Evolutionary conservation across 805 yeast species (phyloP).

Genomic region (Pichia manshurica): DNA sequence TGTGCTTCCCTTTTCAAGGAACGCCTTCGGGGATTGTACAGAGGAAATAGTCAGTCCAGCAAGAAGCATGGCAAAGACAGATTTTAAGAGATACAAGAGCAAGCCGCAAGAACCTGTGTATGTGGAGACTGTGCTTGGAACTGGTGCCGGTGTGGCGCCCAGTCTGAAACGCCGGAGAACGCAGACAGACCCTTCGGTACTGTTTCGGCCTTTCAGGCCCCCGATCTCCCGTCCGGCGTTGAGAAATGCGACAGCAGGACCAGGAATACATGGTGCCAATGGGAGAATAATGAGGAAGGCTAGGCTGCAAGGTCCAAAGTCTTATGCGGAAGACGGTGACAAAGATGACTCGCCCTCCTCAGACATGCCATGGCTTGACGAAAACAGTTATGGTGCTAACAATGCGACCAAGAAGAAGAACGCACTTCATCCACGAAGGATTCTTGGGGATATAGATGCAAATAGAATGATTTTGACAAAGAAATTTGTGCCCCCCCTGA

Average conservation of each 20-base stretch:
- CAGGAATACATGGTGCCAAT: background rate
- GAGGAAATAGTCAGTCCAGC: too few species aligned
- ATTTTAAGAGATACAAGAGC: slow-evolving; percentile 15
- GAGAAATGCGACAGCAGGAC: slow-evolving; percentile 17
- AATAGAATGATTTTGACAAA: slow-evolving; percentile 39
- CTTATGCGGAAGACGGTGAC: slow-evolving; percentile 36
- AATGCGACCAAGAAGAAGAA: slow-evolving; percentile 39
- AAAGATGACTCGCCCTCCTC: slow-evolving; percentile 16
- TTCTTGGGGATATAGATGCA: slow-evolving; percentile 35
- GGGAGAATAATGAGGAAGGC: slow-evolving; percentile 21
- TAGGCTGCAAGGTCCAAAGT: slow-evolving; percentile 31
- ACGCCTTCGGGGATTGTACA: too few species aligned
- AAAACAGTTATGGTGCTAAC: slow-evolving; percentile 21
- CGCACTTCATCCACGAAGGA: slow-evolving; percentile 55
- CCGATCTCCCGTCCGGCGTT: slow-evolving; percentile 38
- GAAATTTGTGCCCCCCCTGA: slow-evolving; percentile 59
- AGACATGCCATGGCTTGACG: slow-evolving; percentile 10
- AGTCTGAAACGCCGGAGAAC: slow-evolving; percentile 51
- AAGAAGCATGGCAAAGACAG: slow-evolving; percentile 6
- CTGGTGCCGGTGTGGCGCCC: slow-evolving; percentile 64
- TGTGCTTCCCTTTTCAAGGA: too few species aligned
- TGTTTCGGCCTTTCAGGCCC: slow-evolving; percentile 64
- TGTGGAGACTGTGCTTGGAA: slow-evolving; percentile 44
- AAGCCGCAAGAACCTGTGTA: slow-evolving; percentile 16
- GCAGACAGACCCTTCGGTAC: slow-evolving; percentile 44